These are phyloP conservation scores for Fusarium sublunatum DNA, from an alignment of 2,329 filamentous ascomycete genomes.

Conservation along the genomic window DNA sequence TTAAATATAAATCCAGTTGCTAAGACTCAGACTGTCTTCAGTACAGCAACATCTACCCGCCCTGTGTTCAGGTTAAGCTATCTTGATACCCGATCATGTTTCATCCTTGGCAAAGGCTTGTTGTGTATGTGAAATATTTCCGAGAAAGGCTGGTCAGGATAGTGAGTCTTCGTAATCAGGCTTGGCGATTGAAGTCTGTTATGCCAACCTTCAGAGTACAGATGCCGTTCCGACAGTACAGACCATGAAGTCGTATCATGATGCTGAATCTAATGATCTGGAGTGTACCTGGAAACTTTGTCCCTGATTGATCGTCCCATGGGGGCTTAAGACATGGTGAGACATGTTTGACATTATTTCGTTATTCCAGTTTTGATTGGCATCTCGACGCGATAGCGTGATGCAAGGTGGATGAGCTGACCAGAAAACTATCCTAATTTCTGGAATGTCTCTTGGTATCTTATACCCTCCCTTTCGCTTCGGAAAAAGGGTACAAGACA, in stretches of 20 bases:
- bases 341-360: background rate
- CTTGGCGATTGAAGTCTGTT: too few species aligned
- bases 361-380: background rate
- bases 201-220: background rate
- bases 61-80: background rate
- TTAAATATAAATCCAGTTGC: background rate
- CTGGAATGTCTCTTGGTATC: conserved; percentile 18
- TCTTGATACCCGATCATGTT: background rate
- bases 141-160: background rate
- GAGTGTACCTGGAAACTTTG: background rate
- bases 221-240: background rate
- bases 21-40: background rate
- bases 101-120: conserved; percentile 3
- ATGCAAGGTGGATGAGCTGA: background rate
- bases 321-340: background rate
- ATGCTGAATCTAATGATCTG: background rate
- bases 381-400: background rate
- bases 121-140: too few species aligned
- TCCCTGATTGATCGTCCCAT: background rate
- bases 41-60: background rate
- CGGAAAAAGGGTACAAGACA: conserved; percentile 1
- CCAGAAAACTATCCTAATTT: background rate
- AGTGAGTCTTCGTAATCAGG: background rate
- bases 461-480: conserved; percentile 10
- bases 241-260: background rate